Evolutionary conservation across 306 rosid genomes (phyloP), one percentile per base, ranked within the genome.

Genomic region (Malus orientalis): DNA sequence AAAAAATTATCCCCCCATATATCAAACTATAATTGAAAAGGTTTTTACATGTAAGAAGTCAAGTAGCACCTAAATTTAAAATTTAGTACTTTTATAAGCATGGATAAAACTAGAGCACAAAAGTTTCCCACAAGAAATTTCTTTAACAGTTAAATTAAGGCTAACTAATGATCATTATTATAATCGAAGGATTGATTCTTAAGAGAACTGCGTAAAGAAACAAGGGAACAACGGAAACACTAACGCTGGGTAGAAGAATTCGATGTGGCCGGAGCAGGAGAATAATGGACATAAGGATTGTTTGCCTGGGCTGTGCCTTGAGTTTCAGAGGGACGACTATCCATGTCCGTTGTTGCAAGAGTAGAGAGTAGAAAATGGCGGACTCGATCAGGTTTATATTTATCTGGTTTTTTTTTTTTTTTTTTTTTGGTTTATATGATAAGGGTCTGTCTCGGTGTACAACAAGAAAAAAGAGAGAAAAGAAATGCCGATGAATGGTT

Each of bases 221-320:
- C 30, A 60, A 60, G 29, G 38, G 4, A 22, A 77, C 18, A 63
- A 62, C 15, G 70, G 30, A 78, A 78, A 49, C 15, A 76, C 92
- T 87, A 61, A 87, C 97, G 72, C 47, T 84, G 83, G 45, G 74
- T 67, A 15, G 89, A 67, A 44, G 87, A 36, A 29, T 71, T 72
- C 14, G 87, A 65, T 13, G 40, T 25, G 4, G 25, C n/a, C 3
- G 76, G 71, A 67, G 55, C 85, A 55, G 86, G 69, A 15, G 85
- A 74, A 68, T 65, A 69, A 4, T 78, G 77, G 71, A 86, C 79
- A 60, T 84, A 87, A 62, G 93, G 93, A 78, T 86, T 84, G 29
- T 25, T 47, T 25, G 11, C 57, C 74, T 2, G 76, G 54, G 30
- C 19, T 18, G 20, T 25, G 44, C 45, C 51, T 11, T 57, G 33